A percentile compares a stretch with the other conserved stretches of the same genome.
Conservation (phyloP, 495 filamentous ascomycete genomes). For the Penicillium waksmanii region DNA sequence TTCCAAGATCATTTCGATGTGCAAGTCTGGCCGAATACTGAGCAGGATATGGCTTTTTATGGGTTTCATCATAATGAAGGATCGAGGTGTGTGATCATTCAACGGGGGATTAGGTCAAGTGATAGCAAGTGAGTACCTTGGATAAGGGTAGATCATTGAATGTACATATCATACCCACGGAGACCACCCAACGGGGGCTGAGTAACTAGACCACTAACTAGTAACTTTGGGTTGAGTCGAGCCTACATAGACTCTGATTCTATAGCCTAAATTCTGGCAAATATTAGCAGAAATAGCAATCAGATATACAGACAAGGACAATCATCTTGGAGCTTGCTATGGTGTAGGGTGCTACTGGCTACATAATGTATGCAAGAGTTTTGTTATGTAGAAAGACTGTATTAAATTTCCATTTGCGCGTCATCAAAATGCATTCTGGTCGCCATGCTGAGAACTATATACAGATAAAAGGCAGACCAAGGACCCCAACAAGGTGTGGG, state of each 20-base stretch:
- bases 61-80: slow-evolving; percentile 30
- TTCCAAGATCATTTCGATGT: background rate
- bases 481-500: background rate
- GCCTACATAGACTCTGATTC: too few species aligned
- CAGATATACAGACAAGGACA: too few species aligned
- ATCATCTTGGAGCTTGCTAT: too few species aligned
- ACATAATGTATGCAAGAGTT: too few species aligned
- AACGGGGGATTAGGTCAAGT: background rate
- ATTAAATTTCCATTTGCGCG: background rate
- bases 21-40: slow-evolving; percentile 25
- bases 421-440: slow-evolving; percentile 17
- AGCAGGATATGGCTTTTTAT: slow-evolving; percentile 21
- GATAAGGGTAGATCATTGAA: too few species aligned
- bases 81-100: slow-evolving; percentile 32
- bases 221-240: too few species aligned
- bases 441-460: slow-evolving; percentile 8
- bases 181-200: too few species aligned
- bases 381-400: background rate
- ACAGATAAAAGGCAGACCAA: slow-evolving; percentile 4
- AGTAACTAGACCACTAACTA: too few species aligned
- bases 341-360: too few species aligned
- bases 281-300: too few species aligned
- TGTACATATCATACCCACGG: too few species aligned
- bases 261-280: too few species aligned
- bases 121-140: background rate